Percentiles rank a stretch among this genome's conserved stretches.
Conservation (phyloP, 2,329 filamentous ascomycete species). For the Pseudogymnoascus pannorum region DNA sequence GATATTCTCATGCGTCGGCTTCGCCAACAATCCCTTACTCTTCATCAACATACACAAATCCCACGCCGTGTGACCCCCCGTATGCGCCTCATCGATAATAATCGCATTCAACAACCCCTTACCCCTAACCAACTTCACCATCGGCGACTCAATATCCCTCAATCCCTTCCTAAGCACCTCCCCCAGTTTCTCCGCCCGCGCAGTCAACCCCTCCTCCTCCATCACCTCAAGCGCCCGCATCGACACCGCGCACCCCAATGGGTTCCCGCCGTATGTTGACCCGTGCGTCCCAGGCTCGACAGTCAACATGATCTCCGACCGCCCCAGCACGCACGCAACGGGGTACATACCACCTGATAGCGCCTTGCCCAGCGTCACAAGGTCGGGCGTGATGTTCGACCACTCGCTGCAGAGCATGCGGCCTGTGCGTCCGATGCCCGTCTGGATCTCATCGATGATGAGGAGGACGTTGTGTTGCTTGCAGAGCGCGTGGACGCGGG, state of each 20-base stretch:
- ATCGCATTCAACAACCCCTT: conserved; percentile 95
- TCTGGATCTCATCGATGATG: conserved; percentile 98
- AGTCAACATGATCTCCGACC: conserved; percentile 89
- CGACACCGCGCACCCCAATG: conserved; percentile 87
- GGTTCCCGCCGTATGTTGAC: conserved; percentile 97
- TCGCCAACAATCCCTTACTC: conserved; percentile 89
- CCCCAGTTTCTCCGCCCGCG: conserved; percentile 73
- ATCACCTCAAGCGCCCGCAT: conserved; percentile 93
- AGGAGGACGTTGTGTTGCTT: conserved; percentile 91
- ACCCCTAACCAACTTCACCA: conserved; percentile 77
- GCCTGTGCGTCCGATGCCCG: conserved; percentile 89
- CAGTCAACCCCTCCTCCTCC: conserved; percentile 81
- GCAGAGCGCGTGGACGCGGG: conserved; percentile 74
- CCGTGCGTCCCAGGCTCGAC: conserved; percentile 95
- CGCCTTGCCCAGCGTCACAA: conserved; percentile 92
- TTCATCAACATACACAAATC: conserved; percentile 94
- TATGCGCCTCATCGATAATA: conserved; percentile 84
- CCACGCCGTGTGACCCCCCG: conserved; percentile 84
- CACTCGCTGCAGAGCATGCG: conserved; percentile 92
- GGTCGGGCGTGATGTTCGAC: conserved; percentile 89
- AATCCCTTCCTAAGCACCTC: conserved; percentile 77
- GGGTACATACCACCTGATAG: conserved; percentile 99
- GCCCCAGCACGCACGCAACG: conserved; percentile 85
- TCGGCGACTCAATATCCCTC: conserved; percentile 64
- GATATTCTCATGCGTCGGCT: conserved; percentile 97